These are phyloP conservation scores for Mallotus nudiflorus DNA, from an alignment of 345 rosid genomes.

Conservation along the genomic window DNA sequence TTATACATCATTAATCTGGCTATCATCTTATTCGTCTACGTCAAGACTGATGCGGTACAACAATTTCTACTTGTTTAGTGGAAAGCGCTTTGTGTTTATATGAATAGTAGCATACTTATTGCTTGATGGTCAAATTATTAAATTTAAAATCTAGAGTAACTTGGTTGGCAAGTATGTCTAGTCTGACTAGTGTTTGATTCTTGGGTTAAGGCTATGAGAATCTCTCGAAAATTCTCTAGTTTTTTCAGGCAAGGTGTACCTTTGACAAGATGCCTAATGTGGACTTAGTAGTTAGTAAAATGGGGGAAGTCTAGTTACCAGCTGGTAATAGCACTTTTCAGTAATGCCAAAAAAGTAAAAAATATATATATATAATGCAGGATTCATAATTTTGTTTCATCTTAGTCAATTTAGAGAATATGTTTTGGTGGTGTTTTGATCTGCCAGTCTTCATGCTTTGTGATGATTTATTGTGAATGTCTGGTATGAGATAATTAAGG, in stretches of 20 bases:
- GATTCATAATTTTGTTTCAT: not conserved
- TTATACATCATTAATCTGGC: slow-evolving; percentile 73
- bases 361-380: not conserved
- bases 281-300: not conserved
- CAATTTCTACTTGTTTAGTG: not conserved
- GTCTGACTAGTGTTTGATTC: not conserved
- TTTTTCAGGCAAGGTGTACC: not conserved
- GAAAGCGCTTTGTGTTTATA: not conserved
- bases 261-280: not conserved
- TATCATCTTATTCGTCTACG: slow-evolving; percentile 64
- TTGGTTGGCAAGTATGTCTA: not conserved
- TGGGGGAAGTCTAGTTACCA: not conserved
- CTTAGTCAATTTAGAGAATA: not conserved
- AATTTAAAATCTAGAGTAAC: not conserved
- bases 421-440: not conserved
- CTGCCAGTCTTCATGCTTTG: not conserved
- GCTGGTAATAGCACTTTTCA: not conserved
- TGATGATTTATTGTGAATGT: not conserved
- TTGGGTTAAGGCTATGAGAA: no score
- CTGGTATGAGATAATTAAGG: slow-evolving; percentile 3
- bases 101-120: not conserved
- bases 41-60: slow-evolving; percentile 78
- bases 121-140: not conserved
- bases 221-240: no score
- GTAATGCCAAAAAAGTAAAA: not conserved